Evolutionary conservation across 371 early-diverging fungal species (phyloP).

Genomic region (Mortierella sp.): DNA sequence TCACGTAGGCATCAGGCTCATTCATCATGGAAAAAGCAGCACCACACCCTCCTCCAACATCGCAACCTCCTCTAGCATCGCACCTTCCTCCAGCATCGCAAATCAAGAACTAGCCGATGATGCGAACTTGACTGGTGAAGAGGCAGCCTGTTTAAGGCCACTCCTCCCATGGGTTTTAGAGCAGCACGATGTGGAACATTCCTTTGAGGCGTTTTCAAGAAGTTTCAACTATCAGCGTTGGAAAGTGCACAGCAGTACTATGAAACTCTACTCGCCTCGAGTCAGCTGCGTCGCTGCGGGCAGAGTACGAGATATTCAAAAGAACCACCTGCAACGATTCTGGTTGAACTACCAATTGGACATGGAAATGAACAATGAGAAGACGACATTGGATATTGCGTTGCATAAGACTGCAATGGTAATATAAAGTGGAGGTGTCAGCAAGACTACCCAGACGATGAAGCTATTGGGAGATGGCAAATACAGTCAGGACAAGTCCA

Average conservation of each 20-base stretch:
- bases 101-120: slow-evolving; percentile 3
- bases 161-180: slow-evolving; percentile 6
- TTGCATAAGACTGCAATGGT: slow-evolving; percentile 18
- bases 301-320: slow-evolving; percentile 14
- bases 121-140: too few species aligned
- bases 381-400: slow-evolving; percentile 1
- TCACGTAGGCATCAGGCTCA: too few species aligned
- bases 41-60: slow-evolving; percentile 8
- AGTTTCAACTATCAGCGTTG: slow-evolving; percentile 9
- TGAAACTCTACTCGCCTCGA: slow-evolving; percentile 13
- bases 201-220: slow-evolving; percentile 15
- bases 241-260: slow-evolving; percentile 5
- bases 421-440: slow-evolving; percentile 7
- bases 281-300: slow-evolving; percentile 7
- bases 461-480: slow-evolving; percentile 3
- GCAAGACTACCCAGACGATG: slow-evolving; percentile 11
- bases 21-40: too few species aligned
- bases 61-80: too few species aligned
- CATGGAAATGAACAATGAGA: slow-evolving; percentile 4
- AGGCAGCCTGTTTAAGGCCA: neutral
- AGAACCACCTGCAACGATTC: slow-evolving; percentile 8
- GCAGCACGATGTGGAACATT: slow-evolving; percentile 13
- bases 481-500: slow-evolving; percentile 2
- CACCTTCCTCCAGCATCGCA: neutral
- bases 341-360: slow-evolving; percentile 9